Base-by-base conservation (phyloP, 257 asterid species). In the Lantana camara region DNA sequence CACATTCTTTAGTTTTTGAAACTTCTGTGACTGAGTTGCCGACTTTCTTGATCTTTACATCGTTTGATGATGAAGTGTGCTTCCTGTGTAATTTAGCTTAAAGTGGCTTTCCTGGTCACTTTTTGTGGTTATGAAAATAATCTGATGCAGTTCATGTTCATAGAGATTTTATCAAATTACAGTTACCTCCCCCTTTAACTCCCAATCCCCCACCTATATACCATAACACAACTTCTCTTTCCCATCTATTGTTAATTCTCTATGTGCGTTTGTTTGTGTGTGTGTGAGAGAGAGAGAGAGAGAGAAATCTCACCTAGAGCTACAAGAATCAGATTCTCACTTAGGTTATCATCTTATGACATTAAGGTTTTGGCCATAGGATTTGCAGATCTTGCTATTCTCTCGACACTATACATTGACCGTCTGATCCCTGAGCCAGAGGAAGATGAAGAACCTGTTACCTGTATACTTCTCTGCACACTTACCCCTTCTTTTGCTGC, bases 391-490 rank as follows among this genome's bases (percentile, higher is more conserved):
- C 68, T 81, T 7, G 91, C 88, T 11, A 22, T 75, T 3, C 64
- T 82, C 37, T 84, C 88, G 17, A 88, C 91, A 20, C 81, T 84
- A 24, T 84, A 79, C 73, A 67, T 81, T 8, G 80, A 84, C 51
- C 71, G 83, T 40, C 47, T 72, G 12, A 16, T 13, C 12, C 66
- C 64, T 0, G 85, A 84, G 64, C 67, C 74, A 16, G 84, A 79
- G 30, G 57, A 54, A 16, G 81, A 79, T 3, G 83, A 84, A 56
- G 79, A 81, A n/a, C 65, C 77, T 15, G n/a, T n/a, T n/a, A n/a
- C n/a, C n/a, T n/a, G 5, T 57, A 0, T 1, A 52, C 71, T 61
- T 73, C n/a, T 61, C 78, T 4, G 63, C 81, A 1, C 76, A 64
- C 55, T 73, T 83, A 15, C 83, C 85, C 16, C 52, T 81, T n/a